These are phyloP conservation scores for Xylaria sp. DNA, from an alignment of 2,329 filamentous ascomycete genomes.

Conservation along the genomic window DNA sequence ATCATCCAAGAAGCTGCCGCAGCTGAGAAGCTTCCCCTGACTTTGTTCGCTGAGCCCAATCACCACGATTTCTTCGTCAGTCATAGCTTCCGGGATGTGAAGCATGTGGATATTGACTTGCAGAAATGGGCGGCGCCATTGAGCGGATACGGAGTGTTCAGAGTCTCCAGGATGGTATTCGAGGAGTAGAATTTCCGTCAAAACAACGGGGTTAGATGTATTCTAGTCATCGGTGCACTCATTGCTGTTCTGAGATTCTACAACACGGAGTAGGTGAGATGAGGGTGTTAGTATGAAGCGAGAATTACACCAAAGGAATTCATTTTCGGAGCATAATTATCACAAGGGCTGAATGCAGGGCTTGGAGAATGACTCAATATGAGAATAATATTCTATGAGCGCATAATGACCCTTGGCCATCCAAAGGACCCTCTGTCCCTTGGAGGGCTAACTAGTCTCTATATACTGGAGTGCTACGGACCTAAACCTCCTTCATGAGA, in stretches of 20 bases:
- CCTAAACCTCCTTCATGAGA: too few relatives aligned
- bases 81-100: conserved; percentile 27
- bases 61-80: conserved; percentile 30
- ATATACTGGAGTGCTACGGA: too few relatives aligned
- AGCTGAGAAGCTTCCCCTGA: conserved; percentile 14
- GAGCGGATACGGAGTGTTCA: conserved; percentile 34
- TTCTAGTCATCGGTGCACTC: neutral
- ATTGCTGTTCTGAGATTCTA: neutral
- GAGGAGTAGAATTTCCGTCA: neutral
- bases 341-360: too few relatives aligned
- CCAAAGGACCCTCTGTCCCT: too few relatives aligned
- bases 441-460: too few relatives aligned
- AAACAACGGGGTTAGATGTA: neutral
- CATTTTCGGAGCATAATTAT: too few relatives aligned
- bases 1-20: conserved; percentile 14
- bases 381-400: too few relatives aligned
- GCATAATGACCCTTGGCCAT: too few relatives aligned
- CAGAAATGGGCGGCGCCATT: conserved; percentile 20
- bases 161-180: conserved; percentile 28
- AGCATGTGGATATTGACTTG: conserved; percentile 32
- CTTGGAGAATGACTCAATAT: too few relatives aligned
- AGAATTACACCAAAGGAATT: too few relatives aligned
- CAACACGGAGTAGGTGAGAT: neutral
- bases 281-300: too few relatives aligned
- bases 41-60: conserved; percentile 30